A percentile compares a stretch with the other conserved stretches of the same genome.
Evolutionary conservation across 495 filamentous ascomycete species (phyloP).

Genomic region (Hapsidospora chrysogenum): DNA sequence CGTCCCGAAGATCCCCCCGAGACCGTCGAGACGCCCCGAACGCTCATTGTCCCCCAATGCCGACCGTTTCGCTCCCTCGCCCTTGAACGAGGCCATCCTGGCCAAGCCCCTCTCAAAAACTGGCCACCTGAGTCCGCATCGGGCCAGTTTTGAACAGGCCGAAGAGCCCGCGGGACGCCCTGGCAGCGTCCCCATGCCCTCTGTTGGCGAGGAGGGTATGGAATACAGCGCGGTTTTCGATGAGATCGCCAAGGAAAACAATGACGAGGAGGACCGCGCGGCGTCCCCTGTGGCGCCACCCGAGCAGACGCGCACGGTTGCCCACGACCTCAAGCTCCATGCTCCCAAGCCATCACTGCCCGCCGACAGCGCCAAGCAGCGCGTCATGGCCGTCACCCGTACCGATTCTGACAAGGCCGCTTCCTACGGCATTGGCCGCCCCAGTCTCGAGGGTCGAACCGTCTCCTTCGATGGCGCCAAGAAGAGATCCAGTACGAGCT

Average conservation of each 20-base stretch:
- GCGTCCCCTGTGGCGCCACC: slow-evolving; percentile 14
- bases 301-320: slow-evolving; percentile 45
- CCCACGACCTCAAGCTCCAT: slow-evolving; percentile 68
- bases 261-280: slow-evolving; percentile 49
- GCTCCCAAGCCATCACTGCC: slow-evolving; percentile 83
- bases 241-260: background rate
- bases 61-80: slow-evolving; percentile 69
- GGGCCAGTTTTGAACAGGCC: slow-evolving; percentile 25
- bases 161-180: slow-evolving; percentile 40
- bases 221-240: slow-evolving; percentile 54
- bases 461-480: slow-evolving; percentile 23
- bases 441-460: slow-evolving; percentile 18
- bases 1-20: slow-evolving; percentile 48
- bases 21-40: slow-evolving; percentile 49
- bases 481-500: slow-evolving; percentile 46
- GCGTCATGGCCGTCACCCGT: slow-evolving; percentile 66
- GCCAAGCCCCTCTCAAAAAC: slow-evolving; percentile 9
- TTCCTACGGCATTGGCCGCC: slow-evolving; percentile 61
- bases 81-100: slow-evolving; percentile 49
- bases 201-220: slow-evolving; percentile 73
- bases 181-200: slow-evolving; percentile 65
- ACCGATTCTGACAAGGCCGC: slow-evolving; percentile 77
- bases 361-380: slow-evolving; percentile 56
- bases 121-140: slow-evolving; percentile 4
- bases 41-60: slow-evolving; percentile 64